Evolutionary conservation across 768 basidiomycete genomes (phyloP).

Genomic region (Steccherinum ochraceum): DNA sequence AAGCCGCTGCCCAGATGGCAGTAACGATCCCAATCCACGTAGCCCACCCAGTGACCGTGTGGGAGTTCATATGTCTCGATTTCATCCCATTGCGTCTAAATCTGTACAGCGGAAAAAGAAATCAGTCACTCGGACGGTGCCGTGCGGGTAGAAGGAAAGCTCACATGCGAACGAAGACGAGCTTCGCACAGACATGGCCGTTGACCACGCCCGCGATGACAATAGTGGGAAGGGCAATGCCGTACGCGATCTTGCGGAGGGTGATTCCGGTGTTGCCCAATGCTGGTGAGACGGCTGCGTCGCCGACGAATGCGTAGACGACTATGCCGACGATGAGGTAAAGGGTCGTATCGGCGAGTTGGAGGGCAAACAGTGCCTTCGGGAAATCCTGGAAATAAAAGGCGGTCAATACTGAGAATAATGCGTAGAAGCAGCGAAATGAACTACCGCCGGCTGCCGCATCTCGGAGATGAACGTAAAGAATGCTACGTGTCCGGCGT

Average conservation of each 20-base stretch:
- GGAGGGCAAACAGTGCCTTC: conserved; percentile 23
- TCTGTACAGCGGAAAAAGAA: conserved; percentile 6
- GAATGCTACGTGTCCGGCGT: conserved; percentile 25
- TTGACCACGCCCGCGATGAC: conserved; percentile 26
- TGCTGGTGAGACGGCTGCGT: conserved; percentile 21
- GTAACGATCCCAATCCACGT: conserved; percentile 23
- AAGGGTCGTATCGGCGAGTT: conserved; percentile 23
- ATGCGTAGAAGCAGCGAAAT: background rate
- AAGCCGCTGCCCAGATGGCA: conserved; percentile 20
- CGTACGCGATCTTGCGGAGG: conserved; percentile 22
- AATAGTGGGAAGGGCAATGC: conserved; percentile 26
- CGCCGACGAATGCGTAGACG: conserved; percentile 21
- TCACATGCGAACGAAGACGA: conserved; percentile 21
- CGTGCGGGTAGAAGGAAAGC: background rate
- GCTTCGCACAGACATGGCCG: conserved; percentile 26
- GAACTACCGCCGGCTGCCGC: conserved; percentile 21
- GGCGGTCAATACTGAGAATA: background rate
- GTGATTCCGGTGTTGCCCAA: conserved; percentile 23
- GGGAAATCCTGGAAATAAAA: conserved; percentile 21
- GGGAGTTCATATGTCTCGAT: conserved; percentile 23
- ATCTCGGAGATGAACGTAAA: conserved; percentile 27
- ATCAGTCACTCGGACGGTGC: background rate
- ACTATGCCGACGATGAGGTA: conserved; percentile 25
- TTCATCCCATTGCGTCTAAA: conserved; percentile 20
- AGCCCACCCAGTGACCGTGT: conserved; percentile 21